Base-by-base conservation (phyloP, 441 rosid species). In the Isatis lusitanica region DNA sequence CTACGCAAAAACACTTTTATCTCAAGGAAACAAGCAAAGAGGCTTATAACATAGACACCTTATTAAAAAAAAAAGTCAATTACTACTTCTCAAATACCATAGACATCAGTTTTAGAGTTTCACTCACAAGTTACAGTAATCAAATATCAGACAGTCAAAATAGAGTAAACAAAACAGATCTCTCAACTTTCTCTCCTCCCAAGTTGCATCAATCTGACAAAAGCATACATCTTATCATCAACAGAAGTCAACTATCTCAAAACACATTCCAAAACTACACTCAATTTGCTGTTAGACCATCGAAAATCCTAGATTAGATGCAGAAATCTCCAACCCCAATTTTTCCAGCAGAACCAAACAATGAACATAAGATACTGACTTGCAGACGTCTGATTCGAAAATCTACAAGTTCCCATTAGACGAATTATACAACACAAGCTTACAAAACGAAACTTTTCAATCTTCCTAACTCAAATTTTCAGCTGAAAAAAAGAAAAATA, bases 211-310 rank as follows among this genome's bases (percentile, higher is more conserved):
- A 75, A 36, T 63, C 52, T 75, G 9, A 76, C 16, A 56, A 58
- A 48, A 56, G 12, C 65, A 17, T 13, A 43, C 64, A 73, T 65
- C 48, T 55, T 43, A 68, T 52, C 26, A 38, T 52, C 52, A 17
- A 18, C 11, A 63, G 11, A 76, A 70, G 79, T 76, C 79, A 70
- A 76, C 66, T 50, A 31, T 69, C 38, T 55, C 2, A 11, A 69
- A 42, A 61, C 57, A 69, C 66, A 76, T 56, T 57, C 42, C 56
- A 9, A 42, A 65, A 70, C 57, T 70, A 50, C 26, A 64, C 50
- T 24, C 33, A 63, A 5, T 26, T 28, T 26, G 70, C 26, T 17
- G 24, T 64, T 39, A 30, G 56, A 55, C 28, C 11, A 57, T 66
- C 52, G 38, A 4, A 44, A 47, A 9, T 62, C 24, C 5, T 55